Conservation (phyloP, 441 rosid genomes). For the Hura crepitans region DNA sequence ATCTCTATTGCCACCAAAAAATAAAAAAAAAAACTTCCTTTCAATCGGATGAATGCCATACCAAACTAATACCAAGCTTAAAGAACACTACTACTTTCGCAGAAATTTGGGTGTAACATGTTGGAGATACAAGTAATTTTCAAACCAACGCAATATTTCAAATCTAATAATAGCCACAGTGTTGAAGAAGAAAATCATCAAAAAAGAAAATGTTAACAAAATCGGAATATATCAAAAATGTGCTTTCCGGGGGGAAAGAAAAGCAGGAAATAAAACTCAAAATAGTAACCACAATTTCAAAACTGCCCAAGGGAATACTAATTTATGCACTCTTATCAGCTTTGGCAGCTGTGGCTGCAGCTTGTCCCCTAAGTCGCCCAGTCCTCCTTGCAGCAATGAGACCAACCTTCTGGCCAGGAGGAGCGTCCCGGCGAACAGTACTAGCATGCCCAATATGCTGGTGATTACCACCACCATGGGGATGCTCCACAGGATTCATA, state of each 20-base stretch:
- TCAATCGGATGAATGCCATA: too few relatives aligned
- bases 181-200: not conserved
- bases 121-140: too few relatives aligned
- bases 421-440: constrained; percentile 7
- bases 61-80: too few relatives aligned
- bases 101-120: too few relatives aligned
- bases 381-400: constrained; percentile 12
- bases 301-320: not conserved
- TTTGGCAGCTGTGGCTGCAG: constrained; percentile 13
- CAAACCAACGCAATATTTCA: too few relatives aligned
- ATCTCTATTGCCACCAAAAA: too few relatives aligned
- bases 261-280: constrained; percentile 3
- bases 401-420: constrained; percentile 11
- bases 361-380: constrained; percentile 6
- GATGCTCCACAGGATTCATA: constrained; percentile 15
- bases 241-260: not conserved
- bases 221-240: not conserved
- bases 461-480: constrained; percentile 15
- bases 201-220: not conserved
- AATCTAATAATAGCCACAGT: too few relatives aligned
- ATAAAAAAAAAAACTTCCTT: too few relatives aligned
- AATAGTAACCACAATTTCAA: not conserved
- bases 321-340: constrained; percentile 5
- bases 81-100: too few relatives aligned
- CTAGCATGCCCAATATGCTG: constrained; percentile 13